Evolutionary conservation across 2,329 filamentous ascomycete species (phyloP).

Genomic region (Claviceps quebecensis): DNA sequence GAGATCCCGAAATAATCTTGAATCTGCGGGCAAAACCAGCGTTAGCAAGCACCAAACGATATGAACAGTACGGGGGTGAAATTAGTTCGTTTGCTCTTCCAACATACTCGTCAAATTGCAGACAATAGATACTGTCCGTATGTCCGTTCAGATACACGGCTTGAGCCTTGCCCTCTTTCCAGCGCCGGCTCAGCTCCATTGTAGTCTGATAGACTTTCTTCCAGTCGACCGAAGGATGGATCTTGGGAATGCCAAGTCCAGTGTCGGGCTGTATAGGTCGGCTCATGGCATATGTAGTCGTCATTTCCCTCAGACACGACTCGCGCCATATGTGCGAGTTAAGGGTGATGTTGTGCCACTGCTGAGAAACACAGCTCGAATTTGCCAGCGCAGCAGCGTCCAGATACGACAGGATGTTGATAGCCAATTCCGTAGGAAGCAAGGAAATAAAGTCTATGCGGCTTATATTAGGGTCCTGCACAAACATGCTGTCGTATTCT

Average conservation of each 20-base stretch:
- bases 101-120: constrained; percentile 88
- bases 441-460: constrained; percentile 43
- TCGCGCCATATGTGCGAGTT: constrained; percentile 51
- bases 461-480: constrained; percentile 29
- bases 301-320: constrained; percentile 48
- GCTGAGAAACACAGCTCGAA: constrained; percentile 34
- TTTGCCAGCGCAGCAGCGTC: constrained; percentile 37
- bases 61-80: background rate
- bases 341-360: constrained; percentile 32
- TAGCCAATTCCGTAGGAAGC: constrained; percentile 43
- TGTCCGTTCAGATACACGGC: constrained; percentile 88
- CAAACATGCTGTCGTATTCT: constrained; percentile 18
- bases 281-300: constrained; percentile 44
- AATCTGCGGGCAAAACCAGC: constrained; percentile 34
- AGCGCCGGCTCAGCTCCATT: constrained; percentile 60
- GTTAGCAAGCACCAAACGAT: background rate
- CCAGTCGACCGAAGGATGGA: constrained; percentile 60
- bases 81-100: no score
- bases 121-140: constrained; percentile 90
- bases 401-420: constrained; percentile 42
- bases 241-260: constrained; percentile 42
- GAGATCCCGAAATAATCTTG: constrained; percentile 93
- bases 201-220: constrained; percentile 71
- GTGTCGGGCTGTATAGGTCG: constrained; percentile 35
- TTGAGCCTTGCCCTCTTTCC: constrained; percentile 64